Base-by-base conservation (phyloP, 2,329 filamentous ascomycete species). In the Gnomoniopsis sp. region DNA sequence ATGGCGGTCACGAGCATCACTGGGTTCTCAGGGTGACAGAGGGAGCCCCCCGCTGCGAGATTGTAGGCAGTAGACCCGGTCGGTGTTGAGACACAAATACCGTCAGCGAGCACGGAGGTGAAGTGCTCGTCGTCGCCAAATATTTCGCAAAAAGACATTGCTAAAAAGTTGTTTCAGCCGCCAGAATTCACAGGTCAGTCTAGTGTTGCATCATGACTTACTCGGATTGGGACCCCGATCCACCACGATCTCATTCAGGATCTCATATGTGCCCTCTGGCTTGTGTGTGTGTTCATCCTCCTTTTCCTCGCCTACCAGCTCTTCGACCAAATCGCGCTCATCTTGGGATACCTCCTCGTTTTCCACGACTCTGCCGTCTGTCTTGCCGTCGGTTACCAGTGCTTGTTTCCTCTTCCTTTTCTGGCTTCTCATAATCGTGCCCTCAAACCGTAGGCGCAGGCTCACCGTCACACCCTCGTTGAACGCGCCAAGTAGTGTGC, bases 21-120 rank as follows among this genome's bases (percentile, higher is more conserved):
- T 0, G 93, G 95, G 71, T 97, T 98, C 67, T 98, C 95, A 0
- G 93, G 93, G 70, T 98, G 93, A 69, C 92, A 97, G 23, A 98
- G 82, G 3, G 91, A 96, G 21, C 93, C 93, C n/a, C 95, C 95
- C 0, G 93, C 93, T 0, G 93, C 93, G 21, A 98, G 87, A 69
- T 96, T 97, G 76, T 98, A 98, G 19, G 93, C 93, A 15, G 93
- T 98, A 6, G 90, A 95, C 15, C 93, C 95, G 0, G 95, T 98
- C 0, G 93, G 95, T 6, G 93, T 98, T 1, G 93, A 92, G 23
- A 98, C 89, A 70, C 92, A 96, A 60, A 98, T 85, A 14, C 93
- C 93, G 70, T 98, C 95, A 23, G 93, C 95, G 65, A 95, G 88
- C 7, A 98, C 85, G 0, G 92, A 96, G 0, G 95, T 97, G 72